A percentile compares a stretch with the other conserved stretches of the same genome.
Evolutionary conservation across 2,329 filamentous ascomycete genomes (phyloP).

Genomic region (Didymosphaeria variabile): DNA sequence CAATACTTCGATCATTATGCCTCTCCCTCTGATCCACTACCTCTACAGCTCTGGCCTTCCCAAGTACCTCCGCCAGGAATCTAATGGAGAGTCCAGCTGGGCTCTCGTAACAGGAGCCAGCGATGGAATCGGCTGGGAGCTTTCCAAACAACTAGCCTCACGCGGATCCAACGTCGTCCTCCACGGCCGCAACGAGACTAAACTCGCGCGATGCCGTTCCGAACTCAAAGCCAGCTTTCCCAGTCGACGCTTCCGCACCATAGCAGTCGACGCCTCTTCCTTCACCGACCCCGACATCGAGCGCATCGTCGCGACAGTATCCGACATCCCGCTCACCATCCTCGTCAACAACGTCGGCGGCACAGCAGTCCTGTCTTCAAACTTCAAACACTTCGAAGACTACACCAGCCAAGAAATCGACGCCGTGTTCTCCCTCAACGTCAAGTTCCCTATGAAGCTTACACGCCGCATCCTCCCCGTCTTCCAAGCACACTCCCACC

Average conservation of each 20-base stretch:
- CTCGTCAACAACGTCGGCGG: constrained; percentile 25
- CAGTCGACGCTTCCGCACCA: constrained; percentile 13
- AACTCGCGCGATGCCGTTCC: constrained; percentile 62
- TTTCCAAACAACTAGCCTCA: constrained; percentile 81
- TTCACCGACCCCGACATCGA: constrained; percentile 17
- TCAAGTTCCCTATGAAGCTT: constrained; percentile 17
- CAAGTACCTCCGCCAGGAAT: constrained; percentile 16
- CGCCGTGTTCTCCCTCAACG: constrained; percentile 17
- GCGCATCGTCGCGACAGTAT: constrained; percentile 12
- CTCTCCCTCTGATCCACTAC: constrained; percentile 20
- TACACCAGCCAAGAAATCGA: constrained; percentile 15
- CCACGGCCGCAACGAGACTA: constrained; percentile 89
- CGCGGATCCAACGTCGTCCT: constrained; percentile 93
- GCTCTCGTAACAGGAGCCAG: constrained; percentile 91
- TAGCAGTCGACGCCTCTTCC: constrained; percentile 14
- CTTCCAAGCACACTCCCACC: constrained; percentile 7
- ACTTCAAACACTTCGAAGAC: constrained; percentile 22
- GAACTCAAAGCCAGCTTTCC: constrained; percentile 18
- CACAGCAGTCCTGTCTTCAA: constrained; percentile 14
- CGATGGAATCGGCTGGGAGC: constrained; percentile 94
- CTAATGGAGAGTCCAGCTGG: constrained; percentile 60
- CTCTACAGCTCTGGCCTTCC: constrained; percentile 20
- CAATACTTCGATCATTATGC: not conserved
- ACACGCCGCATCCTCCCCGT: constrained; percentile 16
- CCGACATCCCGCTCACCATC: constrained; percentile 17